Evolutionary conservation across 176 grass and related monocot genomes (phyloP), one percentile per base, ranked within the genome.

Genomic region (Luzula sylvatica): DNA sequence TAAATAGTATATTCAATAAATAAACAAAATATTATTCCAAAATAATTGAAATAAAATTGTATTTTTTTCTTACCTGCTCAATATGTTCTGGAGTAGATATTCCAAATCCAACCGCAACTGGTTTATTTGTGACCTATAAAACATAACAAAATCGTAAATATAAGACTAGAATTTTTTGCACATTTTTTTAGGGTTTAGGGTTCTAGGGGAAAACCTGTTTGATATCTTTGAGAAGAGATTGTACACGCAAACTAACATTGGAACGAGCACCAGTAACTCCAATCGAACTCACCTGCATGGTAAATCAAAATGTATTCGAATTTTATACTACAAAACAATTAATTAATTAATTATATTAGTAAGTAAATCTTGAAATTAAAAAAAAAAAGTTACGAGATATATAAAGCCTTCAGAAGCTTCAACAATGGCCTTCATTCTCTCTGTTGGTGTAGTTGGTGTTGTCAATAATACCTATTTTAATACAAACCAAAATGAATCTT

Each of bases 41-140:
- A 52, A 14, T 58, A 11, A 4, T 39, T 24, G 57, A 55, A n/a
- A 72, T 11, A 63, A 46, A 68, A 44, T 45, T 43, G 15, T 3
- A 32, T 18, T 45, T 39, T 60, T 16, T 5, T 45, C 28, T 52
- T 59, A 98, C 93, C 86, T 98, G 93, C 59, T 92, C 72, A 49
- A 87, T 85, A 28, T 98, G 93, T 60, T 92, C 93, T 20, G 93
- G 78, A 40, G 73, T 87, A 0, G 93, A 98, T 65, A 98, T 84
- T 49, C 93, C 93, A 75, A 98, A 98, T 4, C 93, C 93, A 69
- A 98, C 93, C 7, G 86, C 75, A 57, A 98, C 93, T 17, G 93
- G 78, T 76, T 98, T 98, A 26, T 70, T 57, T 56, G 93, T 98
- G 51, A 60, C 78, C 93, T 98, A 69, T 30, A 22, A 69, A 53